Evolutionary conservation across 495 filamentous ascomycete species (phyloP).

Genomic region (Penicillium daleae): DNA sequence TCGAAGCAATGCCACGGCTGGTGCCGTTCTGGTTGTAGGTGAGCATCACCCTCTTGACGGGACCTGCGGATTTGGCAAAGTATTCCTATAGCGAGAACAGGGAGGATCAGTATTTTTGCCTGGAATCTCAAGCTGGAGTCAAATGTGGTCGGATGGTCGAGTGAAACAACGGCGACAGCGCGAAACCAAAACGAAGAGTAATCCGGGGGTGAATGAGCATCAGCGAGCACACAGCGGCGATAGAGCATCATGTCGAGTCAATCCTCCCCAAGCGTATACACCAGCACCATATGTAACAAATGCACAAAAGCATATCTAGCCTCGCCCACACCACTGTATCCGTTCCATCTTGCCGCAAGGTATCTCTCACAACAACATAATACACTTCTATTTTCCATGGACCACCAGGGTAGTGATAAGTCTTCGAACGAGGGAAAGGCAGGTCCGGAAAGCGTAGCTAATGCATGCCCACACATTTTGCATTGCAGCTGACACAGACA

Average conservation of each 20-base stretch:
- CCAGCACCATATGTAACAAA: not conserved
- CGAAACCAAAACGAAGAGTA: constrained; percentile 28
- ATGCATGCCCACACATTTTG: constrained; percentile 9
- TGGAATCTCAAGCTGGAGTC: constrained; percentile 26
- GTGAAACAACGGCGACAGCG: constrained; percentile 32
- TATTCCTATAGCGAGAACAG: constrained; percentile 78
- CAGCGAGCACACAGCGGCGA: constrained; percentile 72
- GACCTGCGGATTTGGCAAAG: constrained; percentile 83
- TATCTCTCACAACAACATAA: not conserved
- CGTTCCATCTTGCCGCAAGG: not conserved
- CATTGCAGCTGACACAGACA: constrained; percentile 16
- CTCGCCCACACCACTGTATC: not conserved
- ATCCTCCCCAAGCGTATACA: not conserved
- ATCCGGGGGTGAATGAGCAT: constrained; percentile 52
- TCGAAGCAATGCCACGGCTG: constrained; percentile 86
- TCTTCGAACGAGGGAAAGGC: constrained; percentile 21
- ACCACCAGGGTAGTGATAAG: constrained; percentile 16
- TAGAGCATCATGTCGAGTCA: constrained; percentile 13
- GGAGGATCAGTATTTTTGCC: constrained; percentile 47
- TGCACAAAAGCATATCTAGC: not conserved
- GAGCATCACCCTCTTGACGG: constrained; percentile 84
- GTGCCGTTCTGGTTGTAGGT: constrained; percentile 90
- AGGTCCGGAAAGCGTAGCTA: not conserved
- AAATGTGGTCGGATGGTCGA: constrained; percentile 28
- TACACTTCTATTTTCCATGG: constrained; percentile 12